Base-by-base conservation (phyloP, 495 filamentous ascomycete genomes). In the Annulohypoxylon stygium region DNA sequence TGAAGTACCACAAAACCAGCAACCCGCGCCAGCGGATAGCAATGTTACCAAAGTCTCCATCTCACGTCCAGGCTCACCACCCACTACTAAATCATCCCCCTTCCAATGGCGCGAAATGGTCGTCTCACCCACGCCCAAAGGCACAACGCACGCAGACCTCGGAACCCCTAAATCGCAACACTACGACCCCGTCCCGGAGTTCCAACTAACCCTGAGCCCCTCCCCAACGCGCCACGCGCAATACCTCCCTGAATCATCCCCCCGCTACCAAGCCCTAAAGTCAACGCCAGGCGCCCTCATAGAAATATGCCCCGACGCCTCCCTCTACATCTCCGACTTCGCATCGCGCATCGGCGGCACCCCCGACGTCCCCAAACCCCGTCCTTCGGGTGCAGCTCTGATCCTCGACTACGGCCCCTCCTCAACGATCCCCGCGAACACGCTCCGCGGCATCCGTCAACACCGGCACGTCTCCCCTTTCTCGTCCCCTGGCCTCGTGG, bases 381-480 rank as follows among this genome's bases (percentile, higher is more conserved):
- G 69, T 0, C 89, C 93, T 5, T 92, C 90, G 2, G 96, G 96
- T 55, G 94, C 93, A 12, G 95, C 95, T 1, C 82, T 99, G 14
- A 93, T 99, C 71, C 88, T 99, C 66, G 96, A 99, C 82, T 99
- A 98, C 83, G 96, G 96, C 2, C 93, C 95, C 2, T 65, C 87
- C 20, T 83, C 87, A 57, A 91, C 91, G 0, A 90, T 98, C 54
- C 96, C 96, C 0, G 84, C 90, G 34, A 95, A 95, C 84, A 94
- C 93, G 0, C 85, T 99, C 10, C 92, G 96, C 30, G 96, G 96
- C 11, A 97, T 99, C 79, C 85, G 89, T 41, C 77, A 81, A 9
- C 96, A 99, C 80, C 77, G 82, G 11, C 87, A 81, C 12, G 91
- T 96, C 36, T 91, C 90, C 3, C 93, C 96, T 2, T 93, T 99